Evolutionary conservation across 2,329 filamentous ascomycete species (phyloP).

Genomic region (Epichloe sp.): DNA sequence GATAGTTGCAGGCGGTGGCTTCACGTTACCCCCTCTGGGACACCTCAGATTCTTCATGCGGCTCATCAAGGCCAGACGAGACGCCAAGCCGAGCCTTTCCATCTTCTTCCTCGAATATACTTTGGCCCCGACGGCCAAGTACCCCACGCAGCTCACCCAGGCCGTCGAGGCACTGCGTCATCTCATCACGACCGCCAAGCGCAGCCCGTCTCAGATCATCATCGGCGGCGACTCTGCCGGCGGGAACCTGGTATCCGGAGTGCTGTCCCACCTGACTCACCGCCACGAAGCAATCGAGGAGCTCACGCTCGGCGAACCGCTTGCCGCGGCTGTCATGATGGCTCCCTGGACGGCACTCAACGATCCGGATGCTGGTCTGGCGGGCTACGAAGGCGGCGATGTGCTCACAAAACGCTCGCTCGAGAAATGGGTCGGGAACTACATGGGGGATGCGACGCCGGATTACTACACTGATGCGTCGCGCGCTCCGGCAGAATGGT

Average conservation of each 20-base stretch:
- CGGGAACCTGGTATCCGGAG: conserved; percentile 9
- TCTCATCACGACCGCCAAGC: conserved; percentile 4
- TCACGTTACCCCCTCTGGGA: conserved; percentile 8
- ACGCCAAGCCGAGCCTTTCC: conserved; percentile 6
- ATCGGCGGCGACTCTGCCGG: conserved; percentile 11
- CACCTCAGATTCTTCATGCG: conserved; percentile 8
- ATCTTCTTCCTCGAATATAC: conserved; percentile 10
- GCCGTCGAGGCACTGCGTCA: conserved; percentile 10
- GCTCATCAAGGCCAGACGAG: conserved; percentile 6
- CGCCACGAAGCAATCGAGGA: conserved; percentile 7
- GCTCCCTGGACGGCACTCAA: conserved; percentile 9
- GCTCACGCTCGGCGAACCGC: conserved; percentile 6
- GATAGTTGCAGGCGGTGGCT: conserved; percentile 9
- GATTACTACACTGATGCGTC: conserved; percentile 11
- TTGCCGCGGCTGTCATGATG: conserved; percentile 6
- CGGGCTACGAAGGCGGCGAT: conserved; percentile 7
- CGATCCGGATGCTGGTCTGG: not conserved
- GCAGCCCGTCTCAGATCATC: conserved; percentile 6
- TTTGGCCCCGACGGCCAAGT: conserved; percentile 8
- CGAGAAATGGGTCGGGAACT: conserved; percentile 4
- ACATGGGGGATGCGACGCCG: conserved; percentile 5
- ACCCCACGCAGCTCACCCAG: conserved; percentile 11
- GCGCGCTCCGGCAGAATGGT: conserved; percentile 9
- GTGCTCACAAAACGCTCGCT: conserved; percentile 4
- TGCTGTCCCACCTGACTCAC: conserved; percentile 11